These are phyloP conservation scores for Corymbia citriodora DNA, from an alignment of 441 rosid species.

Conservation along the genomic window DNA sequence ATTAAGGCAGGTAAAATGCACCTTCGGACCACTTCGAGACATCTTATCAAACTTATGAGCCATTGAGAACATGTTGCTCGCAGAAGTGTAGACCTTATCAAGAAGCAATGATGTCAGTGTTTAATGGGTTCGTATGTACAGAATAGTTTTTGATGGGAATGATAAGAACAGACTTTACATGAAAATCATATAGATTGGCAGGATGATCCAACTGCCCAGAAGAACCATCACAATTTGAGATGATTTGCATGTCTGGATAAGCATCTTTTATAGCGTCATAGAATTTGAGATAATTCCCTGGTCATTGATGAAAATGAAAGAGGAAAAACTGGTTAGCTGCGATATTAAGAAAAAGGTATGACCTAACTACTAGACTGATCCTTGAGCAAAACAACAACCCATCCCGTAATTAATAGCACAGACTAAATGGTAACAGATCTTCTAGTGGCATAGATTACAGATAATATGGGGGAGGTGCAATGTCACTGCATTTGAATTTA, in stretches of 20 bases:
- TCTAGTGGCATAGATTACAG: not conserved
- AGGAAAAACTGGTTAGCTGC: not conserved
- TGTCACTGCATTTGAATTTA: not conserved
- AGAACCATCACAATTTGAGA: conserved; percentile 90
- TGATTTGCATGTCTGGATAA: conserved; percentile 75
- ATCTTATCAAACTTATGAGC: conserved; percentile 47
- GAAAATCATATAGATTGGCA: conserved; percentile 74
- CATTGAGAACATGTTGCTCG: conserved; percentile 55
- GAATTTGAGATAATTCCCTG: conserved; percentile 88
- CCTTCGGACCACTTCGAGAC: conserved; percentile 77
- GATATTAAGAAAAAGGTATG: not conserved
- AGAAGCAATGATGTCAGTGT: not conserved
- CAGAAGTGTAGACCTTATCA: conserved; percentile 58
- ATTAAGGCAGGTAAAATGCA: conserved; percentile 1
- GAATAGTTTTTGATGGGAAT: not conserved
- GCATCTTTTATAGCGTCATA: conserved; percentile 54
- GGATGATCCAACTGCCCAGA: conserved; percentile 65
- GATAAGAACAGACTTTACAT: conserved; percentile 34
- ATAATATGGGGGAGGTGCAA: not conserved
- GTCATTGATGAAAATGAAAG: not conserved
- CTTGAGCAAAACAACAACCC: not conserved
- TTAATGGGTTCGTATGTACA: not conserved
- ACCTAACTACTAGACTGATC: not conserved
- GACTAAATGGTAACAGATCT: not conserved
- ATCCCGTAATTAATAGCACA: not conserved